phyloP scores from a whole-genome alignment of 306 rosid genomes.

The Sindora glabra region DNA sequence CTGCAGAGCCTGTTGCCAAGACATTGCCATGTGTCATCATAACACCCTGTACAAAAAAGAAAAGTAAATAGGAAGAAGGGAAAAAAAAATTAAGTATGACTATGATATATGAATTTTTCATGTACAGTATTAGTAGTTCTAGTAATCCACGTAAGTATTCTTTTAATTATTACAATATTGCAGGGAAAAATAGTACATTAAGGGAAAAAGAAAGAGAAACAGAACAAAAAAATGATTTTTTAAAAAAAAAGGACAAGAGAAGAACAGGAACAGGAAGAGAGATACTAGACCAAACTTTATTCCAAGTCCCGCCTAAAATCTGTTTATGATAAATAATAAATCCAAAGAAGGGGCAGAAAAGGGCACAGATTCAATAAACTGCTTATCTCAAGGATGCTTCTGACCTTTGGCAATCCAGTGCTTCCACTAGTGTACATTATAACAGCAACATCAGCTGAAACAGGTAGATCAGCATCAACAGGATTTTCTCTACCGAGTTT shows the following conservation, averaged over 20 bases:
- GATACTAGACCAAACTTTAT: neutral
- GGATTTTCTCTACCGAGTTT: slow-evolving; percentile 59
- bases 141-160: too few species aligned
- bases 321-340: neutral
- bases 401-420: slow-evolving; percentile 93
- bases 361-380: neutral
- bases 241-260: too few species aligned
- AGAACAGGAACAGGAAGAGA: neutral
- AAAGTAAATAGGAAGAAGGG: too few species aligned
- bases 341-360: neutral
- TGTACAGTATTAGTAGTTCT: too few species aligned
- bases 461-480: slow-evolving; percentile 67
- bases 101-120: too few species aligned
- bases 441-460: slow-evolving; percentile 82
- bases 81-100: too few species aligned
- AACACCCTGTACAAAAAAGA: too few species aligned
- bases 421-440: slow-evolving; percentile 99
- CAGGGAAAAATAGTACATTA: neutral
- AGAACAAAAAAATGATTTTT: neutral
- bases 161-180: neutral
- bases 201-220: neutral
- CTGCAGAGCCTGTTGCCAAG: too few species aligned
- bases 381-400: slow-evolving; percentile 21
- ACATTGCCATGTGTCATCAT: too few species aligned
- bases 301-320: neutral